A percentile compares a stretch with the other conserved stretches of the same genome.
Evolutionary conservation across 768 basidiomycete genomes (phyloP).

Genomic region (Tulasnella sp.): DNA sequence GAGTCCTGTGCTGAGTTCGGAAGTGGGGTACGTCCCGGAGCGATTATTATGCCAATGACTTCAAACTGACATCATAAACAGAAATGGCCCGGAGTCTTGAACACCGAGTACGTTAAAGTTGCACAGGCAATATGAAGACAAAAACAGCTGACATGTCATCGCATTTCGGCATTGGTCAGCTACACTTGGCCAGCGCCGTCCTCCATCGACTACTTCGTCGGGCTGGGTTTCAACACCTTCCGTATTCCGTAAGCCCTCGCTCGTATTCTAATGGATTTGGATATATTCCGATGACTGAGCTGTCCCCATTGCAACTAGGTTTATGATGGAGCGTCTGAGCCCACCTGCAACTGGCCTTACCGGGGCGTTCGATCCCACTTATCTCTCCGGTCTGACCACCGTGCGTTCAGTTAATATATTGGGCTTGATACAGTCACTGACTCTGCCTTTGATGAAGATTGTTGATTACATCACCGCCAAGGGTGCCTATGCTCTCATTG

Average conservation of each 20-base stretch:
- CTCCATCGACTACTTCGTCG: conserved; percentile 29
- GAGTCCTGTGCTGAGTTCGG: conserved; percentile 56
- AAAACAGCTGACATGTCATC: background rate
- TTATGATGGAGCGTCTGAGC: conserved; percentile 46
- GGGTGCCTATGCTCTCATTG: conserved; percentile 46
- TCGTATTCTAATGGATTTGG: no score
- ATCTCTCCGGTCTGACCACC: conserved; percentile 41
- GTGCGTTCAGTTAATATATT: background rate
- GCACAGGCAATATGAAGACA: background rate
- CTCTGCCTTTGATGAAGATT: conserved; percentile 32
- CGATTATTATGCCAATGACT: background rate
- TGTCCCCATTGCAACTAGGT: conserved; percentile 44
- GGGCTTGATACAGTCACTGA: conserved; percentile 43
- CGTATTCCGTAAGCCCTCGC: conserved; percentile 13
- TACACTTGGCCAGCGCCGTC: conserved; percentile 41
- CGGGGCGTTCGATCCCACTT: conserved; percentile 43
- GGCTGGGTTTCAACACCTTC: conserved; percentile 10
- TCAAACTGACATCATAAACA: conserved; percentile 41
- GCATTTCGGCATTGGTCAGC: background rate
- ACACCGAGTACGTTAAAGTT: conserved; percentile 23
- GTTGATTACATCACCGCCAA: conserved; percentile 52
- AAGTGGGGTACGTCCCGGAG: conserved; percentile 21
- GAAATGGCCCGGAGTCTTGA: conserved; percentile 37
- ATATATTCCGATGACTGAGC: conserved; percentile 9
- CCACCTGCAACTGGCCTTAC: conserved; percentile 45